These are phyloP conservation scores for Phytophthora niederhauseri DNA, from an alignment of 352 stramenopile genomes.

Conservation along the genomic window DNA sequence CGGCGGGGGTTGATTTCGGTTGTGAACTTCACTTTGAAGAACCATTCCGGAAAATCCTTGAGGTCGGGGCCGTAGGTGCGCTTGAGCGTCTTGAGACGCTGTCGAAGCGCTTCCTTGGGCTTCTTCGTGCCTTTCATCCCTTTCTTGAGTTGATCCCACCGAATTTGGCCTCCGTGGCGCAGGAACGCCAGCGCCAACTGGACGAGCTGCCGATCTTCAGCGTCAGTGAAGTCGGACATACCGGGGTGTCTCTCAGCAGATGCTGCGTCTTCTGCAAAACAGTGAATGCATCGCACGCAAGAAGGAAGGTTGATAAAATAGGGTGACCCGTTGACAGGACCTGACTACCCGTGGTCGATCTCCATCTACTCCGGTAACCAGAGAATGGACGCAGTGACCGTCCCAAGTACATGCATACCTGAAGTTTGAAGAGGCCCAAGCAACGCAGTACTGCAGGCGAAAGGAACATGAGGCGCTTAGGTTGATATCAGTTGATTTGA, in stretches of 20 bases:
- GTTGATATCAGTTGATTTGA: conserved; percentile 24
- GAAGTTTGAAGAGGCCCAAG: too few relatives aligned
- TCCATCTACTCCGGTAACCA: conserved; percentile 27
- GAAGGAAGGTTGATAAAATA: not conserved
- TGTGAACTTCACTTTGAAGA: conserved; percentile 33
- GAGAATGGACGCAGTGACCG: conserved; percentile 16
- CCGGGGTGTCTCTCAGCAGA: not conserved
- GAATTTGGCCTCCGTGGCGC: conserved; percentile 24
- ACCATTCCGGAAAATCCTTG: conserved; percentile 45
- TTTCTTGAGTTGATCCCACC: conserved; percentile 39
- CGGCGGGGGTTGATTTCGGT: not conserved
- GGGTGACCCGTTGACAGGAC: conserved; percentile 12
- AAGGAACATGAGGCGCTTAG: not conserved
- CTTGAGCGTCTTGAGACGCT: conserved; percentile 67
- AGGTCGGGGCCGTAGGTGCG: conserved; percentile 45
- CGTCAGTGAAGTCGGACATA: conserved; percentile 66
- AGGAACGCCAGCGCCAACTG: conserved; percentile 38
- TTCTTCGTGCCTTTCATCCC: conserved; percentile 39
- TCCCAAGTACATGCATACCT: not conserved
- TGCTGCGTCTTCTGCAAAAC: not conserved
- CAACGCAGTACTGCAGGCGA: too few relatives aligned
- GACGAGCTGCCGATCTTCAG: conserved; percentile 61
- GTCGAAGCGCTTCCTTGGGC: conserved; percentile 41
- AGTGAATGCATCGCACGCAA: not conserved
- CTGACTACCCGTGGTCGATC: conserved; percentile 28